Conservation (phyloP, 2,329 filamentous ascomycete species). For the Aaosphaeria arxii region DNA sequence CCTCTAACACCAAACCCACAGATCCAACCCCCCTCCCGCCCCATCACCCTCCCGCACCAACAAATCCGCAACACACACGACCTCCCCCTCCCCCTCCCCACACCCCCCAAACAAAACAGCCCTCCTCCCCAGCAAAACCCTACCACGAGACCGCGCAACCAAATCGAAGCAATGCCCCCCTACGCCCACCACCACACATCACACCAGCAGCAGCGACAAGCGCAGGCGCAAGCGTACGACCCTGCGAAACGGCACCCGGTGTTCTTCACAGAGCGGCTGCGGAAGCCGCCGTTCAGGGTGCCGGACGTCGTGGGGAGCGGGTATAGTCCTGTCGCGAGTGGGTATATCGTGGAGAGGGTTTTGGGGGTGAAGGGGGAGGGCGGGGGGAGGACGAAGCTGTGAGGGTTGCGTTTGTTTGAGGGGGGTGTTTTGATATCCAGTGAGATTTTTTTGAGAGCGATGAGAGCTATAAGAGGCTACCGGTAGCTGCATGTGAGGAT, state of each 20-base stretch:
- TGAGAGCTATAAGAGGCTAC: background rate
- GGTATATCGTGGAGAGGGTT: conserved; percentile 37
- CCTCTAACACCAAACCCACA: too few species aligned
- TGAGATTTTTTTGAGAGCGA: background rate
- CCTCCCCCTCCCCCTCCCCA: too few species aligned
- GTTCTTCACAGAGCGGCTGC: conserved; percentile 68
- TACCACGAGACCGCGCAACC: conserved; percentile 32
- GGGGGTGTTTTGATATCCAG: background rate
- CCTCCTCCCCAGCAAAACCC: background rate
- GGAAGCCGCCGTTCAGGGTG: conserved; percentile 51
- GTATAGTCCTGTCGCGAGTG: conserved; percentile 44
- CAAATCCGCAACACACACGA: too few species aligned
- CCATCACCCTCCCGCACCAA: too few species aligned
- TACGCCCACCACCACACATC: conserved; percentile 14
- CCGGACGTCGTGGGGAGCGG: conserved; percentile 32
- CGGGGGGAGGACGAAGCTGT: conserved; percentile 26
- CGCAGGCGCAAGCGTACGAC: conserved; percentile 43
- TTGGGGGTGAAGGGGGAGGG: conserved; percentile 6
- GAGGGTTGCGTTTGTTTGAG: conserved; percentile 6
- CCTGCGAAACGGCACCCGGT: conserved; percentile 67
- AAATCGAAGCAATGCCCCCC: conserved; percentile 51
- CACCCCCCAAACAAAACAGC: background rate
- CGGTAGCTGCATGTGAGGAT: too few species aligned
- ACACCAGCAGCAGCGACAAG: conserved; percentile 9
- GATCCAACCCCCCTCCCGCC: too few species aligned